Conservation (phyloP, 345 rosid genomes). For the Moricandia moricandioides region DNA sequence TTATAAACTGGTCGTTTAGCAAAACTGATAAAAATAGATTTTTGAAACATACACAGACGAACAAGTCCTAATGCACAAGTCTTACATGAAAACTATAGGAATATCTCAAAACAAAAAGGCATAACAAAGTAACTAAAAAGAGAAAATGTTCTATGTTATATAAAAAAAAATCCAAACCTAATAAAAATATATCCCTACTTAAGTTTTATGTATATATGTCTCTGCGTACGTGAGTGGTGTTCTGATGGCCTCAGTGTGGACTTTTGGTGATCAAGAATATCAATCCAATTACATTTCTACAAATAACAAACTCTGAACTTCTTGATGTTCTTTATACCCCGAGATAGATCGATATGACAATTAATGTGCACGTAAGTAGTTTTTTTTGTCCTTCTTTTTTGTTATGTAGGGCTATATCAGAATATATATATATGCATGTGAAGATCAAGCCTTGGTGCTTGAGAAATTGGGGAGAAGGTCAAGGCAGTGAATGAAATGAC, state of each 20-base stretch:
- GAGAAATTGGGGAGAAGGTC: conserved; percentile 63
- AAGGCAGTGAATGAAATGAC: conserved; percentile 61
- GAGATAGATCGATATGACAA: background rate
- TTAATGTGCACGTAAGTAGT: background rate
- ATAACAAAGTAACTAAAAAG: background rate
- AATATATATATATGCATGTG: background rate
- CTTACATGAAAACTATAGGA: background rate
- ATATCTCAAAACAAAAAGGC: background rate
- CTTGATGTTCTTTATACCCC: background rate
- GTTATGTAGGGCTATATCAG: background rate
- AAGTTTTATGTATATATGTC: background rate
- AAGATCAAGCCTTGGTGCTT: conserved; percentile 41
- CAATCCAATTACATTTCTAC: conserved; percentile 1
- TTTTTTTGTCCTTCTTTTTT: background rate
- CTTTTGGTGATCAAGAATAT: background rate
- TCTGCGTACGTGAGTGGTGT: background rate
- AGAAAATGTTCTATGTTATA: background rate
- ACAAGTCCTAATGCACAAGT: background rate
- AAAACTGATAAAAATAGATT: background rate
- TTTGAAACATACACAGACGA: background rate
- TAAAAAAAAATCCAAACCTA: background rate
- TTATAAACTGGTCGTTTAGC: background rate
- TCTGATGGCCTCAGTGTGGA: background rate
- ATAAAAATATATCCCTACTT: background rate
- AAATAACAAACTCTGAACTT: background rate